Conservation (phyloP, 2,329 filamentous ascomycete genomes). For the Colletotrichum somersetense region DNA sequence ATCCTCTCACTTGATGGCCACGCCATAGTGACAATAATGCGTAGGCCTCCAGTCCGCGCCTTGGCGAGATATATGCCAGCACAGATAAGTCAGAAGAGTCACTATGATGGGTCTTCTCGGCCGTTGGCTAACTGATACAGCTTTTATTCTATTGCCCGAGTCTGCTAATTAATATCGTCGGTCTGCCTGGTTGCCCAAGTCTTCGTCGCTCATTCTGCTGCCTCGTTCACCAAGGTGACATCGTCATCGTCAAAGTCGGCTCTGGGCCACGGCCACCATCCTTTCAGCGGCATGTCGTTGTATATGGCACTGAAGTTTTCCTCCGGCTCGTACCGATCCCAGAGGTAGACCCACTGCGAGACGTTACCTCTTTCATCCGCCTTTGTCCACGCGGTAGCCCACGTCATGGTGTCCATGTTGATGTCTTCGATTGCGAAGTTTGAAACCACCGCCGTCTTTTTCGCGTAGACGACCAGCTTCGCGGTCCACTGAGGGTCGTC, state of each 20-base stretch:
- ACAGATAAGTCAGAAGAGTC: neutral
- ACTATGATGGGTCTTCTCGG: neutral
- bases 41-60: neutral
- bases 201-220: too few species aligned
- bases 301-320: constrained; percentile 27
- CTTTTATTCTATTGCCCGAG: rapidly evolving
- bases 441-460: neutral
- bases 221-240: neutral
- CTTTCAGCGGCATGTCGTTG: constrained; percentile 29
- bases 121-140: too few species aligned
- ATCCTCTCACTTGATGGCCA: neutral
- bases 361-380: rapidly evolving
- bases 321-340: rapidly evolving
- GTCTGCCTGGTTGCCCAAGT: neutral
- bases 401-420: neutral
- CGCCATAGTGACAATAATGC: neutral
- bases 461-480: neutral
- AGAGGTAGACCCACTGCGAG: neutral
- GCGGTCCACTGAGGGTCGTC: neutral
- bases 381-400: neutral
- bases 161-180: too few species aligned
- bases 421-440: neutral
- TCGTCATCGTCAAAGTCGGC: neutral
- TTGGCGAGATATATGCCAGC: neutral
- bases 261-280: constrained; percentile 42